Evolutionary conservation across 2,329 filamentous ascomycete genomes (phyloP).

Genomic region (Pestalotiopsis sp.): DNA sequence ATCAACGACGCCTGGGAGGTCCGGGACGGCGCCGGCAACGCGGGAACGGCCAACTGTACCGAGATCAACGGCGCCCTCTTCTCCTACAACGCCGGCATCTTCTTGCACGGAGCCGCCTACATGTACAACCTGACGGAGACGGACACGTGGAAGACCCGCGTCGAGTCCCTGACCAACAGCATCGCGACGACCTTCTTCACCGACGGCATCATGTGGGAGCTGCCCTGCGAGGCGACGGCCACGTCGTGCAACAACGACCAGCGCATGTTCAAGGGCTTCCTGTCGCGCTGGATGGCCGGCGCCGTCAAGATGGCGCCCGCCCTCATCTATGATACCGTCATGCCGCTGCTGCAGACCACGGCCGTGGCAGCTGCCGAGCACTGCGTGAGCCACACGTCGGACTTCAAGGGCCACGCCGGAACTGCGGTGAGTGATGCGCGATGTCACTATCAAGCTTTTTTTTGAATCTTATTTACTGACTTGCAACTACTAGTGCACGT

Average conservation of each 20-base stretch:
- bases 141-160: constrained; percentile 45
- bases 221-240: constrained; percentile 54
- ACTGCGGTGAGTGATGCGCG: constrained; percentile 25
- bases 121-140: constrained; percentile 43
- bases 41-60: constrained; percentile 33
- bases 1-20: constrained; percentile 59
- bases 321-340: constrained; percentile 23
- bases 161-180: constrained; percentile 47
- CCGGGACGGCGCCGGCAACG: constrained; percentile 54
- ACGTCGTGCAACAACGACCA: constrained; percentile 34
- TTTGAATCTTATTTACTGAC: neutral
- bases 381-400: constrained; percentile 23
- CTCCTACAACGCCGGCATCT: constrained; percentile 34
- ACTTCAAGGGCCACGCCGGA: constrained; percentile 30
- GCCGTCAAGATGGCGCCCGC: constrained; percentile 34
- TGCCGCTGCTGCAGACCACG: constrained; percentile 27
- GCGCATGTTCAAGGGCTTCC: constrained; percentile 41
- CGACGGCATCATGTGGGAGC: constrained; percentile 54
- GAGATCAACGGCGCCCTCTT: constrained; percentile 32
- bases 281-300: constrained; percentile 51
- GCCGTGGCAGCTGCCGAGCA: constrained; percentile 42
- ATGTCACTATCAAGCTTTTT: neutral
- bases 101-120: constrained; percentile 39
- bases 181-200: constrained; percentile 47
- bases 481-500: constrained; percentile 44